A percentile compares a stretch with the other conserved stretches of the same genome.
phyloP scores from a whole-genome alignment of 768 basidiomycete genomes.

The Amanita rimosa region DNA sequence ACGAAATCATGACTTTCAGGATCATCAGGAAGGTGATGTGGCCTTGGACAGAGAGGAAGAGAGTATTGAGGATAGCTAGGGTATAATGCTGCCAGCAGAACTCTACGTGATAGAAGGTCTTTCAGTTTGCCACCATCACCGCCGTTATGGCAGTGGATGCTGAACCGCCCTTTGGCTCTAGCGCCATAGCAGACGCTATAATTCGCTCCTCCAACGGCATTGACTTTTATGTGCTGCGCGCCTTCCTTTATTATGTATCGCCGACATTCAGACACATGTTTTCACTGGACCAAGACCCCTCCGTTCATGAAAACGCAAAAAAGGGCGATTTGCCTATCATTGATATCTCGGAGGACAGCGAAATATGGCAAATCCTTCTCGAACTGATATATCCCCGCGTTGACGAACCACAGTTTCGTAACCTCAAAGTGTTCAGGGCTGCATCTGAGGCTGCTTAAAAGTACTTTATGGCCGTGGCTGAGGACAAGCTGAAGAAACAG shows the following conservation, averaged over 20 bases:
- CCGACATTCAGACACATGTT: constrained; percentile 22
- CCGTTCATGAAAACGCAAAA: background rate
- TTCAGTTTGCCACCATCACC: too few relatives aligned
- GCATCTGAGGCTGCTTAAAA: constrained; percentile 2
- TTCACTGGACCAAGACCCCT: constrained; percentile 11
- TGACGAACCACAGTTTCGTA: background rate
- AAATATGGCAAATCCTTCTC: constrained; percentile 7
- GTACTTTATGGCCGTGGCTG: constrained; percentile 1
- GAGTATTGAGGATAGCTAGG: too few relatives aligned
- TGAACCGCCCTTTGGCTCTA: too few relatives aligned
- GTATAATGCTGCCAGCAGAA: too few relatives aligned
- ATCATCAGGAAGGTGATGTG: too few relatives aligned
- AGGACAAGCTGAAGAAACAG: constrained; percentile 2
- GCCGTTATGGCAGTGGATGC: too few relatives aligned
- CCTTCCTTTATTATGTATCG: constrained; percentile 19
- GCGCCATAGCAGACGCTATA: too few relatives aligned
- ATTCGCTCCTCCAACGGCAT: too few relatives aligned
- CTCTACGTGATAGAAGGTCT: too few relatives aligned
- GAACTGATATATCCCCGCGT: constrained; percentile 3
- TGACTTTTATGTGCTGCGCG: too few relatives aligned
- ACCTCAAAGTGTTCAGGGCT: background rate
- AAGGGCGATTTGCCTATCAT: constrained; percentile 4
- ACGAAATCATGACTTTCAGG: too few relatives aligned
- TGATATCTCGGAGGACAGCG: constrained; percentile 8
- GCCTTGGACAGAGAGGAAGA: too few relatives aligned